Percentiles rank a stretch among this genome's conserved stretches.
Conservation (phyloP, 1,139 yeast species). For the Nakaseomyces nivariensis region DNA sequence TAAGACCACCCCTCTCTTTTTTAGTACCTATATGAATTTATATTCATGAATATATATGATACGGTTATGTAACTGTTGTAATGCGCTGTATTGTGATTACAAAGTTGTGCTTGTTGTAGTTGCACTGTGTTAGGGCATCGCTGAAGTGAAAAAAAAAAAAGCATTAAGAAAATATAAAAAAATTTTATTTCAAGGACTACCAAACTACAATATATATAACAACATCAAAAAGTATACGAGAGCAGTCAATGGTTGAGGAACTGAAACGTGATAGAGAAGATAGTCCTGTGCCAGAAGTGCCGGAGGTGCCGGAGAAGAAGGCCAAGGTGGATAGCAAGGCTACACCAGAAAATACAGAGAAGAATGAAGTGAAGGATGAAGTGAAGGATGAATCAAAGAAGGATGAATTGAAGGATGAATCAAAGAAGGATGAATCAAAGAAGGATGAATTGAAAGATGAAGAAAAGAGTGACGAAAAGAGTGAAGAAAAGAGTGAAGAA, state of each 20-base stretch:
- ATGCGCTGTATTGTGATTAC: too few relatives aligned
- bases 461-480: background rate
- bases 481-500: constrained; percentile 6
- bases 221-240: background rate
- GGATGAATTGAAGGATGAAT: constrained; percentile 1
- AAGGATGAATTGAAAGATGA: too few relatives aligned
- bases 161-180: background rate
- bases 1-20: background rate
- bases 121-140: too few relatives aligned
- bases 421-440: constrained; percentile 4
- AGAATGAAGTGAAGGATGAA: background rate
- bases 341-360: too few relatives aligned
- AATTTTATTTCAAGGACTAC: background rate
- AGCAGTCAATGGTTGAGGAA: background rate
- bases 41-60: too few relatives aligned
- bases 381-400: constrained; percentile 1
- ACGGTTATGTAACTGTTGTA: too few relatives aligned
- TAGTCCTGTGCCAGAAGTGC: constrained; percentile 4
- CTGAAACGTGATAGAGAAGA: constrained; percentile 10
- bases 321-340: constrained; percentile 5
- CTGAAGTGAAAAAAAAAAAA: too few relatives aligned
- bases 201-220: too few relatives aligned
- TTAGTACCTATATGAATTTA: too few relatives aligned
- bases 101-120: too few relatives aligned
- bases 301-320: constrained; percentile 4